Evolutionary conservation across 495 filamentous ascomycete genomes (phyloP).

Genomic region (Bryoglossum gracile): DNA sequence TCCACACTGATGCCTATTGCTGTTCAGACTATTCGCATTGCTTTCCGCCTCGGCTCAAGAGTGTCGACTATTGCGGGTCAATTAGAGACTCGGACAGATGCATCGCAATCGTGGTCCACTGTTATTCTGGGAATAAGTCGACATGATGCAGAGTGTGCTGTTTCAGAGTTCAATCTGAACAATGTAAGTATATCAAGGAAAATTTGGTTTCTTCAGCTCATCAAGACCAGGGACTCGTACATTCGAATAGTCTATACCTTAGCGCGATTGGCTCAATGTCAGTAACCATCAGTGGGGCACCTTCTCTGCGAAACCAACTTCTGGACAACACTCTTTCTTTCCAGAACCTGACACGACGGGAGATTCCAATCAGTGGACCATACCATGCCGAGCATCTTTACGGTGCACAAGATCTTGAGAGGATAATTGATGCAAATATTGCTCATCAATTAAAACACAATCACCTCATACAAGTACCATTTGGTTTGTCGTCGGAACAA

Average conservation of each 20-base stretch:
- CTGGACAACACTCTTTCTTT: conserved; percentile 35
- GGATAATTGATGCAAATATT: conserved; percentile 8
- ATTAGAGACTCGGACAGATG: conserved; percentile 43
- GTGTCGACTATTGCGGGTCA: conserved; percentile 45
- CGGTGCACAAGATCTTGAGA: conserved; percentile 21
- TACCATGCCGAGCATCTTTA: conserved; percentile 76
- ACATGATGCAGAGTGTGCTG: conserved; percentile 35
- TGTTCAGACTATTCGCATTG: conserved; percentile 42
- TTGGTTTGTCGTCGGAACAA: conserved; percentile 1
- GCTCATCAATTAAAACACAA: conserved; percentile 2
- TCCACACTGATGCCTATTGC: conserved; percentile 59
- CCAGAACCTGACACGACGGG: conserved; percentile 43
- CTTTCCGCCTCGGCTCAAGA: conserved; percentile 62
- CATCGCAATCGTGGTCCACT: conserved; percentile 50
- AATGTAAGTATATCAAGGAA: conserved; percentile 29
- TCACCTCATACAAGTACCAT: not conserved
- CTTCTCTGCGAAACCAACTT: conserved; percentile 50
- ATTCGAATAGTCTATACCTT: conserved; percentile 58
- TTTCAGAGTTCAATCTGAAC: conserved; percentile 44
- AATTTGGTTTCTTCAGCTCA: not conserved
- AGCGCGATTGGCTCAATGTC: conserved; percentile 63
- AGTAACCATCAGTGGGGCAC: conserved; percentile 72
- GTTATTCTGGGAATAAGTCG: conserved; percentile 40
- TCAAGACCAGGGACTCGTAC: conserved; percentile 46
- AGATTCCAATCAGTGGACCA: conserved; percentile 67